phyloP scores from a whole-genome alignment of 2,329 filamentous ascomycete genomes.

The Daldinia sp. region DNA sequence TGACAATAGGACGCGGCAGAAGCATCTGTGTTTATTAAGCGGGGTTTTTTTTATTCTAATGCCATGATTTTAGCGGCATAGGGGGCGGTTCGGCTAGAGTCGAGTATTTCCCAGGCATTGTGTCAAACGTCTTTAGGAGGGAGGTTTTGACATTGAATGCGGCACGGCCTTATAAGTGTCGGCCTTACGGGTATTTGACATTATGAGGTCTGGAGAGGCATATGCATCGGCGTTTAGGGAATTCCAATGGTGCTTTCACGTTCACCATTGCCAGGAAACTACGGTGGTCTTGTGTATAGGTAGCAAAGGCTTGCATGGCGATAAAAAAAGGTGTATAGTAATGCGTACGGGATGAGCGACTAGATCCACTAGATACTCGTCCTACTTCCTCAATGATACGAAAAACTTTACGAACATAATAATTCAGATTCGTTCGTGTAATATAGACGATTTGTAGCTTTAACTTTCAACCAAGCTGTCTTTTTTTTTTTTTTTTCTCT shows the following conservation, averaged over 20 bases:
- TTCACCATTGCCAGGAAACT: slow-evolving; percentile 38
- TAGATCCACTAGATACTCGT: slow-evolving; percentile 23
- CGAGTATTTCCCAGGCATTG: slow-evolving; percentile 25
- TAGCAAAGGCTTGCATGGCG: slow-evolving; percentile 44
- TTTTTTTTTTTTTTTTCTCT: no score
- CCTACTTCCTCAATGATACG: slow-evolving; percentile 22
- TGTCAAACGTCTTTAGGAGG: slow-evolving; percentile 26
- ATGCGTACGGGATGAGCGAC: slow-evolving; percentile 25
- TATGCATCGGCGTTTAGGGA: slow-evolving; percentile 49
- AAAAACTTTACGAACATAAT: slow-evolving; percentile 17
- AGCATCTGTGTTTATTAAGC: slow-evolving; percentile 30
- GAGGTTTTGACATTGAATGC: slow-evolving; percentile 23
- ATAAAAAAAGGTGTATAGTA: slow-evolving; percentile 48
- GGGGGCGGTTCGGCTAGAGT: slow-evolving; percentile 25
- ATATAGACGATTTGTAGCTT: neutral
- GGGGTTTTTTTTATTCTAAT: slow-evolving; percentile 28
- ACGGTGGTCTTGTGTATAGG: slow-evolving; percentile 48
- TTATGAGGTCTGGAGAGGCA: slow-evolving; percentile 43
- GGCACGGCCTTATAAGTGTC: slow-evolving; percentile 23
- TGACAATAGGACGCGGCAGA: slow-evolving; percentile 54
- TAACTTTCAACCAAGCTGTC: neutral
- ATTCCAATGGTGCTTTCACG: slow-evolving; percentile 37
- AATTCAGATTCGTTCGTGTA: neutral
- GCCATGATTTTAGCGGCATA: slow-evolving; percentile 27
- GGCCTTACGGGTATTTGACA: slow-evolving; percentile 40